Base-by-base conservation (phyloP, 768 basidiomycete species). In the Kwoniella dendrophila region DNA sequence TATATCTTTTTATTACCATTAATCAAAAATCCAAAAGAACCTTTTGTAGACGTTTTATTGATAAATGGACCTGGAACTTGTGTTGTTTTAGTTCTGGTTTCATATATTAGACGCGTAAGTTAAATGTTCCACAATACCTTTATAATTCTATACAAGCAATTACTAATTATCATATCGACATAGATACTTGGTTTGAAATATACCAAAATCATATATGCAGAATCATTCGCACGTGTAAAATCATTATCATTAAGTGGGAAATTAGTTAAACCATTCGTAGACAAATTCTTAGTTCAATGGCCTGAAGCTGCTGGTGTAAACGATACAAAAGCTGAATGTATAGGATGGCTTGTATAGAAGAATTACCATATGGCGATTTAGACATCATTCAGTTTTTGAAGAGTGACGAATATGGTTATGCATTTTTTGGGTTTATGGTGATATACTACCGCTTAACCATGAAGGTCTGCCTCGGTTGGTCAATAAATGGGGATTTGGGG, bases 21-120 rank as follows among this genome's bases (percentile, higher is more conserved):
- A 8, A 63, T 62, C 10, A 12, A 5, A 0, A 26, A 60, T 20
- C 68, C 72, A 2, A 26, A 30, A 64, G 68, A 36, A 38, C 67
- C 10, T 62, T 80, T 3, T 86, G 86, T 70, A 27, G 92, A 97
- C 59, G 80, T 91, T 29, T 81, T 99, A 50, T 80, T 99, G 52
- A 79, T 98, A 29, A 98, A 98, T 77, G 96, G 96, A 1, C 96
- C 96, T 0, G 95, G 96, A 16, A 97, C 95, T 5, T 94, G 91
- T 75, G 86, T 94, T 33, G 81, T 88, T 4, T 82, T 98, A 5
- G 90, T 88, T 60, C 61, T 84, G 16, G 86, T 89, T 0, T 84
- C 86, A 14, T 87, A 86, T 73, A 59, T 91, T 43, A 88, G 88
- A 68, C 86, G 85, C 78, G 92, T 90, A 75, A 68, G 85, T 81